Conservation (phyloP, 2,329 filamentous ascomycete species). For the Ceratocystis cacaofunesta region DNA sequence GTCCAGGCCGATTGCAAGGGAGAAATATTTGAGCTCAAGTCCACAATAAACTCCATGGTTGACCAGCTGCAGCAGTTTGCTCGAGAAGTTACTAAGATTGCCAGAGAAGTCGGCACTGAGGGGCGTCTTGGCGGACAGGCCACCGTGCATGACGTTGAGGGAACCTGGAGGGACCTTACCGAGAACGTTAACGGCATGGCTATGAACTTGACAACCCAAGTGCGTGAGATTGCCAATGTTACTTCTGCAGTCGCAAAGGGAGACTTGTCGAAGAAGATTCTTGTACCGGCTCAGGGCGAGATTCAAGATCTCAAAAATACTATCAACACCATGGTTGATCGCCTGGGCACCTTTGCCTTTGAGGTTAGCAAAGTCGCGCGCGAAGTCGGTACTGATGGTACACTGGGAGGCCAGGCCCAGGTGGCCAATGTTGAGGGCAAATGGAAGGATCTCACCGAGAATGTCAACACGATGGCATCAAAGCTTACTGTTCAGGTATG, state of each 20-base stretch:
- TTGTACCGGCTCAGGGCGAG: conserved; percentile 83
- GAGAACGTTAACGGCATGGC: conserved; percentile 97
- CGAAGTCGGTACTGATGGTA: conserved; percentile 92
- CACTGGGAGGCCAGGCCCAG: conserved; percentile 81
- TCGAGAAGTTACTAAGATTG: conserved; percentile 90
- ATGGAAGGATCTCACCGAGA: conserved; percentile 92
- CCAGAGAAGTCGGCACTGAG: conserved; percentile 91
- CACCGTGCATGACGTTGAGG: conserved; percentile 88
- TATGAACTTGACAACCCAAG: conserved; percentile 93
- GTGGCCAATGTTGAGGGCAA: conserved; percentile 93
- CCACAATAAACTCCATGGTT: conserved; percentile 98
- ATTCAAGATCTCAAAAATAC: conserved; percentile 92
- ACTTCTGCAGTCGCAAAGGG: conserved; percentile 90
- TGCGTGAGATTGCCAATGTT: conserved; percentile 92
- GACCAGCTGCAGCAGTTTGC: conserved; percentile 95
- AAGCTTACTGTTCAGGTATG: conserved; percentile 50
- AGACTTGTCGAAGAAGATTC: conserved; percentile 91
- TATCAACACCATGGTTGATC: conserved; percentile 98
- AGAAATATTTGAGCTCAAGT: conserved; percentile 88
- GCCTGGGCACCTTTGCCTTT: conserved; percentile 86
- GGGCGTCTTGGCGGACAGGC: conserved; percentile 88
- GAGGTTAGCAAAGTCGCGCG: conserved; percentile 91
- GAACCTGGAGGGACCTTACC: conserved; percentile 92
- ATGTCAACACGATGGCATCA: conserved; percentile 64
- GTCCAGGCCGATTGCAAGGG: conserved; percentile 85